Evolutionary conservation across 2,329 filamentous ascomycete genomes (phyloP).

Genomic region (Phyllosticta paracitricarpa): DNA sequence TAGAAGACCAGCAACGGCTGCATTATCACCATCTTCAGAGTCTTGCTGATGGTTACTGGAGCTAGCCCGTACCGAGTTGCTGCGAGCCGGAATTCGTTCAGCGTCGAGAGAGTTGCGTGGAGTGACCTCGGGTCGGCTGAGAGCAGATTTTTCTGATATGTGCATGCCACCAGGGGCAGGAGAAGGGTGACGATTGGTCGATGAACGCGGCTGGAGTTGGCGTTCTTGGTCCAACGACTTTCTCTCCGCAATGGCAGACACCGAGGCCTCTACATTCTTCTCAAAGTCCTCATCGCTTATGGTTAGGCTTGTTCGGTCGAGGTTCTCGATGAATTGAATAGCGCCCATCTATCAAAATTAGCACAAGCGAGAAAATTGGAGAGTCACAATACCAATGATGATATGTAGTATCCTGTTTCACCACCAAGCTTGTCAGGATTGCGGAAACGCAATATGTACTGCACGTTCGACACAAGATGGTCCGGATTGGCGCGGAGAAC

Average conservation of each 20-base stretch:
- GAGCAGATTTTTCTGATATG: conserved; percentile 39
- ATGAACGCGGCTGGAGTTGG: conserved; percentile 13
- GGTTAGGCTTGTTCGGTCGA: conserved; percentile 87
- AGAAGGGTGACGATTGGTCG: conserved; percentile 28
- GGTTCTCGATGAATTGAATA: conserved; percentile 91
- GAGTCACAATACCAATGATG: conserved; percentile 58
- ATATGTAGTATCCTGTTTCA: conserved; percentile 97
- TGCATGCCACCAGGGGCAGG: conserved; percentile 27
- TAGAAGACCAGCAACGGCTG: conserved; percentile 74
- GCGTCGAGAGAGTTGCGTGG: conserved; percentile 50
- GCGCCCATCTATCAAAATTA: conserved; percentile 60
- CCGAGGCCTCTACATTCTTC: conserved; percentile 87
- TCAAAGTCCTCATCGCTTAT: conserved; percentile 95
- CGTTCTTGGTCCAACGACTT: conserved; percentile 46
- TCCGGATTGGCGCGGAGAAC: conserved; percentile 91
- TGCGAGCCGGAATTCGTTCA: conserved; percentile 47
- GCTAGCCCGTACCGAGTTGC: conserved; percentile 34
- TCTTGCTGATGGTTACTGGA: conserved; percentile 13
- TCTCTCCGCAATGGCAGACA: conserved; percentile 89
- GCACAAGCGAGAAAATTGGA: not conserved
- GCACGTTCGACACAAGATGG: conserved; percentile 91
- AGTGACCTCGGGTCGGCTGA: conserved; percentile 47
- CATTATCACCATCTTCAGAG: conserved; percentile 55
- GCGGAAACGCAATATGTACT: conserved; percentile 93
- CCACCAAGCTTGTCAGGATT: conserved; percentile 95